Percentiles rank a stretch among this genome's conserved stretches.
These are phyloP conservation scores for Liriodendron chinense DNA, from an alignment of 164 flowering plant species.

Conservation along the genomic window DNA sequence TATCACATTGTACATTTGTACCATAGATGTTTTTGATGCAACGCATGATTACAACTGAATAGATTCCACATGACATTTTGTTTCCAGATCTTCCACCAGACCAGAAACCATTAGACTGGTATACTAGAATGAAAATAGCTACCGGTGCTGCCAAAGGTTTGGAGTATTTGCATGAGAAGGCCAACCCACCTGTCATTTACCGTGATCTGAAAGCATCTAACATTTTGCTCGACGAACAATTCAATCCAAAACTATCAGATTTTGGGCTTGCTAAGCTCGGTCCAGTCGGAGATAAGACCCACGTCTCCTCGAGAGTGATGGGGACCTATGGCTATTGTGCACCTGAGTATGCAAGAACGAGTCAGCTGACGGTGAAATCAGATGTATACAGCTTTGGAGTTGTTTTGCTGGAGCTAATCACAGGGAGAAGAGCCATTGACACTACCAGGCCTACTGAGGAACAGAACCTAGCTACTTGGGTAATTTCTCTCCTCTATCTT, in stretches of 20 bases:
- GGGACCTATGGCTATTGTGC: constrained; percentile 72
- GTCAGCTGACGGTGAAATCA: constrained; percentile 53
- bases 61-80: background rate
- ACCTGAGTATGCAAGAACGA: constrained; percentile 57
- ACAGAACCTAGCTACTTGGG: constrained; percentile 74
- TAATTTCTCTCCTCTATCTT: constrained; percentile 15
- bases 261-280: constrained; percentile 62
- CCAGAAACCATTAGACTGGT: constrained; percentile 43
- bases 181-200: constrained; percentile 62
- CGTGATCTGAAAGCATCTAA: constrained; percentile 62
- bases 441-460: constrained; percentile 49
- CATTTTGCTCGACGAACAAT: constrained; percentile 48
- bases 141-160: constrained; percentile 59
- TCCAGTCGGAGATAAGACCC: constrained; percentile 37
- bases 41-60: background rate
- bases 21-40: background rate
- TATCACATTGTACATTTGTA: background rate
- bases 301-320: constrained; percentile 52
- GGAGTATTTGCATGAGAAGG: constrained; percentile 61
- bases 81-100: constrained; percentile 29
- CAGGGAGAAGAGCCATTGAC: constrained; percentile 68
- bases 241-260: constrained; percentile 60
- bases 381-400: constrained; percentile 77
- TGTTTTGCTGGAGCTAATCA: constrained; percentile 57
- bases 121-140: constrained; percentile 56